These are phyloP conservation scores for Septoria petroselini DNA, from an alignment of 2,329 filamentous ascomycete species.

Conservation along the genomic window DNA sequence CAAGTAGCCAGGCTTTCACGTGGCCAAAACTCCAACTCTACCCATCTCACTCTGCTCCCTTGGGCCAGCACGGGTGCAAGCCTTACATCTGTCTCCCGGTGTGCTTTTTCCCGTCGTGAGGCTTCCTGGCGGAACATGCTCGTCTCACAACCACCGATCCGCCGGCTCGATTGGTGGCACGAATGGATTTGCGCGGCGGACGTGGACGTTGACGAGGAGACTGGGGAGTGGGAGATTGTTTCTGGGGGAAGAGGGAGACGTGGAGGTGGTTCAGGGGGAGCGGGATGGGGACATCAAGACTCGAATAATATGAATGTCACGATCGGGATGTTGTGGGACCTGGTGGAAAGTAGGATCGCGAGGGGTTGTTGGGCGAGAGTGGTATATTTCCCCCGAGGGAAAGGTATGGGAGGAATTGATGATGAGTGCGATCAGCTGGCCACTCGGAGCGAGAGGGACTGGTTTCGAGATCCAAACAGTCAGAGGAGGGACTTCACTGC, in stretches of 20 bases:
- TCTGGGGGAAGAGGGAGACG: not conserved
- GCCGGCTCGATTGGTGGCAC: conserved; percentile 19
- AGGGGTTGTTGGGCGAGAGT: conserved; percentile 2
- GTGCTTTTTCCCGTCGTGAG: conserved; percentile 12
- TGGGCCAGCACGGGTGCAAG: conserved; percentile 14
- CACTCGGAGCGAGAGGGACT: not conserved
- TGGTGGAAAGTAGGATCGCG: not conserved
- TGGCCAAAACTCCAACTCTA: not conserved
- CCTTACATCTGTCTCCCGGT: conserved; percentile 4
- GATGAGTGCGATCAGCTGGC: not conserved
- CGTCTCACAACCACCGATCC: conserved; percentile 17
- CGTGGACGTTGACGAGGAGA: not conserved
- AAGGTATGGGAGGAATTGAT: not conserved
- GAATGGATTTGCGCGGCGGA: conserved; percentile 6
- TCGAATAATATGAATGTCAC: not conserved
- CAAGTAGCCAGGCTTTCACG: not conserved
- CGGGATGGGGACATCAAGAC: conserved; percentile 6
- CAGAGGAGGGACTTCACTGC: not conserved
- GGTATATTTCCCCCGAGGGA: not conserved
- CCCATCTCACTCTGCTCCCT: conserved; percentile 1
- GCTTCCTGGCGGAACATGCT: conserved; percentile 23
- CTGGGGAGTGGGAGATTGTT: not conserved
- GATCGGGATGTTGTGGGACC: conserved; percentile 3
- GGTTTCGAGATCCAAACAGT: not conserved
- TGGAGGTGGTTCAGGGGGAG: too few relatives aligned